A percentile compares a stretch with the other conserved stretches of the same genome.
Evolutionary conservation across 1,139 yeast species (phyloP).

Genomic region (Kodamaea derodonti): DNA sequence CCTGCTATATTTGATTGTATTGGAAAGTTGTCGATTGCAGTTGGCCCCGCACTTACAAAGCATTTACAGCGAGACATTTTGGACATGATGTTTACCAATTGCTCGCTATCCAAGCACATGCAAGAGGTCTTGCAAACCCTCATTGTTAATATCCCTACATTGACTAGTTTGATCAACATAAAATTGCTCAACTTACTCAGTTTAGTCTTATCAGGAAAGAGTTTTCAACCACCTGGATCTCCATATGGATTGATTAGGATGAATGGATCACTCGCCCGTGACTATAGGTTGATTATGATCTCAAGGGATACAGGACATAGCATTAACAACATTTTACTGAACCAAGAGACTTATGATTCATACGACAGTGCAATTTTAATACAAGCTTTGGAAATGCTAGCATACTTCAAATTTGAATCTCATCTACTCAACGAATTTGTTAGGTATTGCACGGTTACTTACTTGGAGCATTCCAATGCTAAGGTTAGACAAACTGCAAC

Average conservation of each 20-base stretch:
- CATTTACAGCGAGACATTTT: slow-evolving; percentile 79
- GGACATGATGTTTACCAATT: slow-evolving; percentile 69
- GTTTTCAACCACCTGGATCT: slow-evolving; percentile 83
- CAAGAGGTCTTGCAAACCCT: slow-evolving; percentile 69
- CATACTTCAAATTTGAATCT: slow-evolving; percentile 69
- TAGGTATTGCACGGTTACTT: slow-evolving; percentile 73
- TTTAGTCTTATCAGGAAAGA: slow-evolving; percentile 75
- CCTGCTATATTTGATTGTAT: slow-evolving; percentile 88
- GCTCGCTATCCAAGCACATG: slow-evolving; percentile 79
- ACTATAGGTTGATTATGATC: slow-evolving; percentile 71
- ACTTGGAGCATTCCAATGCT: slow-evolving; percentile 75
- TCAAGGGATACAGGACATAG: slow-evolving; percentile 58
- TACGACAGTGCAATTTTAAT: slow-evolving; percentile 54
- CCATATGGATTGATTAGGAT: slow-evolving; percentile 68
- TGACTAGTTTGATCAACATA: slow-evolving; percentile 68
- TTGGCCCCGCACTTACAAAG: slow-evolving; percentile 93
- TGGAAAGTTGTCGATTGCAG: slow-evolving; percentile 80
- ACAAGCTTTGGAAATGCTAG: slow-evolving; percentile 70
- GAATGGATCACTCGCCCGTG: slow-evolving; percentile 66
- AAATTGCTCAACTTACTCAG: slow-evolving; percentile 72
- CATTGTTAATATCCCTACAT: slow-evolving; percentile 72
- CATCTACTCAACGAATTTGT: slow-evolving; percentile 84
- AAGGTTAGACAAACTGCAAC: slow-evolving; percentile 85
- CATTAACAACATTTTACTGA: slow-evolving; percentile 33
- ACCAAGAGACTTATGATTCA: slow-evolving; percentile 38